These are phyloP conservation scores for Lanmaoa rubissima DNA, from an alignment of 768 basidiomycete genomes.

Conservation along the genomic window DNA sequence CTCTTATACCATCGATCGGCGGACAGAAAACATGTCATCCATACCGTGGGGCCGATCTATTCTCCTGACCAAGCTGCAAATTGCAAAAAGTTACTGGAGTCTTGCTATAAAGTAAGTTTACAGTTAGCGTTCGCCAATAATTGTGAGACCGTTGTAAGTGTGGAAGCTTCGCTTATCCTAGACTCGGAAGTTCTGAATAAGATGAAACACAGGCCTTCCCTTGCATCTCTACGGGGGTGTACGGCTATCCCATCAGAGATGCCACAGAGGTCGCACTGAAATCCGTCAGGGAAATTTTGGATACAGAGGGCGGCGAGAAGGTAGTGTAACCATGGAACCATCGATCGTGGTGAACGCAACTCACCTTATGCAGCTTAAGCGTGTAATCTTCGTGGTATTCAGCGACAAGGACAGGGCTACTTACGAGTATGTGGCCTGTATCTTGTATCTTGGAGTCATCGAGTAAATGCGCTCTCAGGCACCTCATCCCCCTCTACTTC, in stretches of 20 bases:
- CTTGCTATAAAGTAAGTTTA: conserved; percentile 68
- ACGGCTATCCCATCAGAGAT: conserved; percentile 71
- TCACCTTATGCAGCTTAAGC: conserved; percentile 48
- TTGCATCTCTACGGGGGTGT: conserved; percentile 76
- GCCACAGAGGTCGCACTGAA: conserved; percentile 71
- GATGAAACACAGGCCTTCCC: conserved; percentile 71
- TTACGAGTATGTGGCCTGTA: conserved; percentile 53
- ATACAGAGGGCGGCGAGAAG: conserved; percentile 47
- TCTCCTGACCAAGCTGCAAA: conserved; percentile 37
- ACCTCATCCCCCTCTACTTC: conserved; percentile 64
- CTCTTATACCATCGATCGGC: not conserved
- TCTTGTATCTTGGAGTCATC: not conserved
- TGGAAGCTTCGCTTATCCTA: not conserved
- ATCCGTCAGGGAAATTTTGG: conserved; percentile 54
- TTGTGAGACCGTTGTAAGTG: conserved; percentile 60
- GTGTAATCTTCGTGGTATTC: conserved; percentile 74
- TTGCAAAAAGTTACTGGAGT: conserved; percentile 54
- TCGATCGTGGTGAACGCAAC: not conserved
- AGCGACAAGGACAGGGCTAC: conserved; percentile 58
- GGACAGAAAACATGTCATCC: conserved; percentile 66
- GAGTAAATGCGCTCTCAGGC: conserved; percentile 22
- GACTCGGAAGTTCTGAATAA: not conserved
- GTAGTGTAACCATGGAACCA: conserved; percentile 28
- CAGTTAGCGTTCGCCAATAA: conserved; percentile 57
- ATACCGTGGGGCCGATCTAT: conserved; percentile 77